Conservation (phyloP, 1,284 basidiomycete genomes). For the Ceratobasidium sp. region DNA sequence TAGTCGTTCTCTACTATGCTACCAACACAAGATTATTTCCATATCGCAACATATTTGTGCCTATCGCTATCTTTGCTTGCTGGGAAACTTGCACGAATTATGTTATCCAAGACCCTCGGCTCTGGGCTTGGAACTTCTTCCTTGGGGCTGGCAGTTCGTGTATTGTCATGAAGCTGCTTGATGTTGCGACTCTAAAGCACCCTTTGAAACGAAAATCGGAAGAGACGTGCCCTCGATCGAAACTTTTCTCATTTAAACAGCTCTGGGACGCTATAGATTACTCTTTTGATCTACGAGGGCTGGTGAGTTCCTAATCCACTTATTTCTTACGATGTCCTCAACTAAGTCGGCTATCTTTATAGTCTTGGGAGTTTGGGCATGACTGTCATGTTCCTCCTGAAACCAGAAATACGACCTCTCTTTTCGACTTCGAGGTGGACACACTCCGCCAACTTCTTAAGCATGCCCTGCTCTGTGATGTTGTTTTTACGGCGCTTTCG, state of each 20-base stretch:
- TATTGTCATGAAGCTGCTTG: slow-evolving; percentile 30
- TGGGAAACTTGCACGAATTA: slow-evolving; percentile 35
- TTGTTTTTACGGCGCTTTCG: slow-evolving; percentile 13
- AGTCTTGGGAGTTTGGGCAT: slow-evolving; percentile 36
- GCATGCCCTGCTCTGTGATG: slow-evolving; percentile 5
- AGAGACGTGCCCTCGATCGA: slow-evolving; percentile 1
- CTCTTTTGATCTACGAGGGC: slow-evolving; percentile 30
- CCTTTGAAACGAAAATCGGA: slow-evolving; percentile 38
- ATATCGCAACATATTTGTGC: slow-evolving; percentile 27
- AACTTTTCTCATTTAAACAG: slow-evolving; percentile 18
- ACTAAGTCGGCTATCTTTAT: neutral
- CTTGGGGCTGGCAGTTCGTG: slow-evolving; percentile 16
- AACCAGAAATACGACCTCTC: slow-evolving; percentile 19
- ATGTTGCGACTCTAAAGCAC: slow-evolving; percentile 16
- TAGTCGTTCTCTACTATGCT: slow-evolving; percentile 31
- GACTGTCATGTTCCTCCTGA: slow-evolving; percentile 28
- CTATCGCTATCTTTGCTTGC: slow-evolving; percentile 34
- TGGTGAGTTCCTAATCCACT: neutral
- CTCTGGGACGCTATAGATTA: slow-evolving; percentile 36
- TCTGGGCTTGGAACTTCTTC: slow-evolving; percentile 32
- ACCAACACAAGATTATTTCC: slow-evolving; percentile 38
- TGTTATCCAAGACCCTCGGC: slow-evolving; percentile 25
- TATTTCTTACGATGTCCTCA: neutral
- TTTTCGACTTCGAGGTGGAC: slow-evolving; percentile 31
- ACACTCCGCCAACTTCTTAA: slow-evolving; percentile 12